Percentiles rank a stretch among this genome's conserved stretches.
phyloP scores from a whole-genome alignment of 345 rosid species.

The Brassica incana region DNA sequence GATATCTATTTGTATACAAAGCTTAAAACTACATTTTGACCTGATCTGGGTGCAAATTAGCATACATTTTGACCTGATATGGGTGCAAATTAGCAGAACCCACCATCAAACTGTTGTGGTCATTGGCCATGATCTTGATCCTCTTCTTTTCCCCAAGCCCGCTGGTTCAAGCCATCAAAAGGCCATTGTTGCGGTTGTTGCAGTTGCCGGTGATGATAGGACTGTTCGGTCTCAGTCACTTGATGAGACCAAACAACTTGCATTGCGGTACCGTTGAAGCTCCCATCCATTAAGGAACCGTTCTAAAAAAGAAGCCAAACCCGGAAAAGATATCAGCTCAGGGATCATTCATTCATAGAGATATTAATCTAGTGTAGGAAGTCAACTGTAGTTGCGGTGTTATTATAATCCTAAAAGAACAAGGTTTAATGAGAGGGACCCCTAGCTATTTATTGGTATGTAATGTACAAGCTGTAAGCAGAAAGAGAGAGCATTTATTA shows the following conservation, averaged over 20 bases:
- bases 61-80: constrained; percentile 57
- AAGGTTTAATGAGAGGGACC: constrained; percentile 36
- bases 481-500: constrained; percentile 25
- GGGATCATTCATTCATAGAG: constrained; percentile 30
- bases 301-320: constrained; percentile 38
- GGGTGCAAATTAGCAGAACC: constrained; percentile 60
- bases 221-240: constrained; percentile 45
- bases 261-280: constrained; percentile 56
- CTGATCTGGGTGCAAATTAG: constrained; percentile 58
- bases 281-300: constrained; percentile 64
- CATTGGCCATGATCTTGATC: constrained; percentile 68
- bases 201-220: constrained; percentile 51
- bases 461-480: constrained; percentile 31
- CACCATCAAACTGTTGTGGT: constrained; percentile 35
- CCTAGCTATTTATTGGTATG: constrained; percentile 34
- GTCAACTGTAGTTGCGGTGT: constrained; percentile 32
- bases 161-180: constrained; percentile 58
- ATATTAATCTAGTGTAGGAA: constrained; percentile 30
- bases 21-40: constrained; percentile 61
- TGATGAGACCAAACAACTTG: constrained; percentile 70
- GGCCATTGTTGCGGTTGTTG: constrained; percentile 76
- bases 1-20: constrained; percentile 28
- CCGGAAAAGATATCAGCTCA: constrained; percentile 16
- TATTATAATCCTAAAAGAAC: constrained; percentile 32
- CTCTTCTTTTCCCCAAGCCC: constrained; percentile 72